These are phyloP conservation scores for Gossypium thurberi DNA, from an alignment of 345 rosid genomes.

Conservation along the genomic window DNA sequence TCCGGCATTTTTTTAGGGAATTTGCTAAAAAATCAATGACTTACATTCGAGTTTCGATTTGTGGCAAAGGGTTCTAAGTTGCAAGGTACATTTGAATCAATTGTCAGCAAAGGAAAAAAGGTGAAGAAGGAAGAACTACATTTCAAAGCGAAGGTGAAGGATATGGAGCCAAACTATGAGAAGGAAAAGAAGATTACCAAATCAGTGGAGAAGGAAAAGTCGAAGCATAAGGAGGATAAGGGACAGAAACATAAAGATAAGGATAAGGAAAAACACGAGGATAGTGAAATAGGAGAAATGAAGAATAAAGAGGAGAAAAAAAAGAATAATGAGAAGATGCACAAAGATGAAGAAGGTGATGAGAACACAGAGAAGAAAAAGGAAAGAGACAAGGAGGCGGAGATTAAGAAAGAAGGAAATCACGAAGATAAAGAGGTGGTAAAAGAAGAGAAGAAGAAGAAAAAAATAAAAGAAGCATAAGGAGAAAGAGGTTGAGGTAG, in stretches of 20 bases:
- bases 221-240: conserved; percentile 11
- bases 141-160: conserved; percentile 44
- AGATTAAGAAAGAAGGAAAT: too few relatives aligned
- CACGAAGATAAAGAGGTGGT: too few relatives aligned
- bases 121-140: conserved; percentile 53
- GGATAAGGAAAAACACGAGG: conserved; percentile 12
- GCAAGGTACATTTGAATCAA: conserved; percentile 27
- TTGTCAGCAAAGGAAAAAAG: conserved; percentile 26
- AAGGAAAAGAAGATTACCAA: neutral
- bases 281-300: neutral
- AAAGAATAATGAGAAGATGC: neutral
- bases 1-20: conserved; percentile 13
- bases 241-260: conserved; percentile 17
- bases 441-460: too few relatives aligned
- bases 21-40: conserved; percentile 10
- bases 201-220: conserved; percentile 45
- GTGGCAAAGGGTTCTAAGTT: conserved; percentile 9
- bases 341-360: neutral
- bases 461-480: too few relatives aligned
- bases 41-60: conserved; percentile 17
- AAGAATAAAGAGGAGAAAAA: neutral
- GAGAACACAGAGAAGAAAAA: too few relatives aligned
- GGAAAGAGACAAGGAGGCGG: too few relatives aligned
- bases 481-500: too few relatives aligned
- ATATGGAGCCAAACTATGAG: conserved; percentile 18